A percentile compares a stretch with the other conserved stretches of the same genome.
These are phyloP conservation scores for Fusarium palustre DNA, from an alignment of 2,329 filamentous ascomycete genomes.

Conservation along the genomic window DNA sequence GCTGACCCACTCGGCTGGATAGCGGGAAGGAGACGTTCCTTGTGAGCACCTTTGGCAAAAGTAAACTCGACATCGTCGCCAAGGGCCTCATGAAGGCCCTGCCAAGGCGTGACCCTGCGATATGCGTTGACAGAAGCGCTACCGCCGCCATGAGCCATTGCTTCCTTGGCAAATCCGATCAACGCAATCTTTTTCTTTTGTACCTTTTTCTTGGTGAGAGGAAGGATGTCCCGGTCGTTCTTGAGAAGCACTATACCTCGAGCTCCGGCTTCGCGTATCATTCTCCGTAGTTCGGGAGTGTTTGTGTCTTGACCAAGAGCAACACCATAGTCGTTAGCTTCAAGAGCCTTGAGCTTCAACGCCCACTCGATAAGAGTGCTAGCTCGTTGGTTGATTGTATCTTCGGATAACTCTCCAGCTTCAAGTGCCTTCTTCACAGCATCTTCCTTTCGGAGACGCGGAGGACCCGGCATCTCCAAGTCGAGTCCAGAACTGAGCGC, in stretches of 20 bases:
- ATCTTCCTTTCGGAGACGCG: constrained; percentile 43
- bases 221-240: constrained; percentile 68
- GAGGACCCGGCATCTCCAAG: constrained; percentile 54
- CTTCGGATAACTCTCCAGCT: constrained; percentile 36
- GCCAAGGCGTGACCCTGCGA: constrained; percentile 49
- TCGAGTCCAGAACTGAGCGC: constrained; percentile 50
- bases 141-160: constrained; percentile 49
- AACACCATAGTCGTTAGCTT: constrained; percentile 19
- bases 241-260: constrained; percentile 73
- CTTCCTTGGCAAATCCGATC: constrained; percentile 50
- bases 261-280: constrained; percentile 45
- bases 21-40: constrained; percentile 35
- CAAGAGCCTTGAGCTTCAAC: constrained; percentile 39
- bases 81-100: constrained; percentile 45
- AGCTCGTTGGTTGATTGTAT: constrained; percentile 46
- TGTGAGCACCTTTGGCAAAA: constrained; percentile 43
- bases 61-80: constrained; percentile 38
- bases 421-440: constrained; percentile 43
- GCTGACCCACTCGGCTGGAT: constrained; percentile 26
- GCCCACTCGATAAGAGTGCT: constrained; percentile 50
- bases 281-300: constrained; percentile 42
- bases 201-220: constrained; percentile 52
- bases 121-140: constrained; percentile 50
- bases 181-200: constrained; percentile 47
- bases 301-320: constrained; percentile 13